Evolutionary conservation across 352 stramenopile genomes (phyloP).

Genomic region (Blastocystis sp.): DNA sequence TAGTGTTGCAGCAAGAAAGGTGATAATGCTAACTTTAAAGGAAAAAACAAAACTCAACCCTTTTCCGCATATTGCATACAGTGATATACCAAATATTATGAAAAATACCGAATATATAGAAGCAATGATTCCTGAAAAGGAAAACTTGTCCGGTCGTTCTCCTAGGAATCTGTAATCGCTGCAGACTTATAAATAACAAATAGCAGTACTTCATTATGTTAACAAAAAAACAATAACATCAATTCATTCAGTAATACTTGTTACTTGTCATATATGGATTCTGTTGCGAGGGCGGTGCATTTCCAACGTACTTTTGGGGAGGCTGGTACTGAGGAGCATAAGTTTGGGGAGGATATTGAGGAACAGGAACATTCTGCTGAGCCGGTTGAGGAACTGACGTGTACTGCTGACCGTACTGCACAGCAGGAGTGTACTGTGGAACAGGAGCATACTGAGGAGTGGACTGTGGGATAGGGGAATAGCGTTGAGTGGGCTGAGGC

Average conservation of each 20-base stretch:
- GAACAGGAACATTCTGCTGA: background rate
- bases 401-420: background rate
- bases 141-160: background rate
- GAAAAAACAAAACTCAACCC: background rate
- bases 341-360: background rate
- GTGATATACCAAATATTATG: background rate
- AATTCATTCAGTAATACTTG: background rate
- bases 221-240: background rate
- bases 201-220: background rate
- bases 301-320: background rate
- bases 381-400: background rate
- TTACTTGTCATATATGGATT: background rate
- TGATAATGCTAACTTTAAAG: background rate
- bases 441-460: constrained; percentile 4
- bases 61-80: constrained; percentile 32
- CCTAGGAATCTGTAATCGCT: background rate
- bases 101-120: background rate
- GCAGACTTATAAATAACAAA: background rate
- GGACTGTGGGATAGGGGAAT: background rate
- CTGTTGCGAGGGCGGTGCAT: background rate
- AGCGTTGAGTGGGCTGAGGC: background rate
- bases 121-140: background rate
- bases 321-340: background rate
- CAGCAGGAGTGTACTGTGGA: background rate
- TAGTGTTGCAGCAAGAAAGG: background rate